Conservation (phyloP, 2,329 filamentous ascomycete genomes). For the Lachnellula subtilissima region DNA sequence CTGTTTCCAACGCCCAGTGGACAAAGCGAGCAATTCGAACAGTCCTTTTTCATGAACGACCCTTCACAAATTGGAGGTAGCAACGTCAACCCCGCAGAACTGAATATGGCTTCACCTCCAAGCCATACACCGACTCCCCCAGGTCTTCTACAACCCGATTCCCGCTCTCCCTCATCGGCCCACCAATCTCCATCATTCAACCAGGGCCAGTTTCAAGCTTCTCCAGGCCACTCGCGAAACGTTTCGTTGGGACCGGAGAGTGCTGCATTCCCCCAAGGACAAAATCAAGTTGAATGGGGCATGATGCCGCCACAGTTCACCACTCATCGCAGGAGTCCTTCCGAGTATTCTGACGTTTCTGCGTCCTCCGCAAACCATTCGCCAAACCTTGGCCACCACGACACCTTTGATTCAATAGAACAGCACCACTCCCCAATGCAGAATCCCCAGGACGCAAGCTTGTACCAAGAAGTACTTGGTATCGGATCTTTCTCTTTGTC, state of each 20-base stretch:
- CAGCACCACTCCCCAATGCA: conserved; percentile 76
- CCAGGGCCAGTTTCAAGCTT: conserved; percentile 28
- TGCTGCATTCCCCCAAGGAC: conserved; percentile 46
- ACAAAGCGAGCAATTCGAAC: conserved; percentile 53
- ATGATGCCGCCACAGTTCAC: conserved; percentile 61
- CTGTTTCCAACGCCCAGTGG: conserved; percentile 55
- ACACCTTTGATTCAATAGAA: conserved; percentile 71
- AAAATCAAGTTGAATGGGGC: conserved; percentile 52
- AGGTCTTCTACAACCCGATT: conserved; percentile 26
- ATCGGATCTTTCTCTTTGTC: conserved; percentile 79
- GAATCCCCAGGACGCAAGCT: conserved; percentile 61
- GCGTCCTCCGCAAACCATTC: conserved; percentile 81
- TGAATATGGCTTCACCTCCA: conserved; percentile 44
- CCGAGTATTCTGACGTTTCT: conserved; percentile 89
- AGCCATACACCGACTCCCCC: conserved; percentile 28
- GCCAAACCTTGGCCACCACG: conserved; percentile 72
- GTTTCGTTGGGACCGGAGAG: conserved; percentile 32
- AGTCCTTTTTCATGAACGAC: conserved; percentile 56
- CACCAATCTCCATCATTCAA: conserved; percentile 31
- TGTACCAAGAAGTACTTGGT: conserved; percentile 74
- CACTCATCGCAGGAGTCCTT: conserved; percentile 76
- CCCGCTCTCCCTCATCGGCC: conserved; percentile 31
- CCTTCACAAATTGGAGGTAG: conserved; percentile 37
- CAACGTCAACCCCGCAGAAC: conserved; percentile 40
- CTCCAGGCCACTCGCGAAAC: conserved; percentile 30